Conservation (phyloP, 2,329 filamentous ascomycete species). For the Xylaria sp. region DNA sequence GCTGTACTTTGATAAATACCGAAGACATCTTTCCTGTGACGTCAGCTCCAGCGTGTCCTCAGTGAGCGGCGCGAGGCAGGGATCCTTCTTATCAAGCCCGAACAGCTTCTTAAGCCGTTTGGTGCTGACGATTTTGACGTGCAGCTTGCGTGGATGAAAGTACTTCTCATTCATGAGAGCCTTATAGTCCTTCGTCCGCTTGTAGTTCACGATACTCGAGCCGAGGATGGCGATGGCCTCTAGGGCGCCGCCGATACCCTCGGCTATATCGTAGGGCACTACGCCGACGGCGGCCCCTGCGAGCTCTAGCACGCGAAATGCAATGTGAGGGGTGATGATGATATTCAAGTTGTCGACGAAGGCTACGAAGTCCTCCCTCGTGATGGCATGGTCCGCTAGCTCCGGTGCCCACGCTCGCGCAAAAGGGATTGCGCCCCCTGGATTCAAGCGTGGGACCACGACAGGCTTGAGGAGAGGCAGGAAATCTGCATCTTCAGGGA, state of each 20-base stretch:
- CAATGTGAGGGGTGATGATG: conserved; percentile 48
- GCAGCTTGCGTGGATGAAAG: conserved; percentile 49
- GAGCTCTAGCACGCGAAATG: conserved; percentile 44
- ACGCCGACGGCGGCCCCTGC: conserved; percentile 43
- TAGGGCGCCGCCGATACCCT: conserved; percentile 40
- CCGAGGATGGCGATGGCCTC: conserved; percentile 41
- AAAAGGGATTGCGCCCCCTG: conserved; percentile 43
- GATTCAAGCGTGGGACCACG: conserved; percentile 41
- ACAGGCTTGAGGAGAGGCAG: conserved; percentile 39
- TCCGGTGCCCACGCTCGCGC: conserved; percentile 44
- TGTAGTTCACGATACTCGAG: conserved; percentile 43
- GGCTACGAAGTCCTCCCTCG: conserved; percentile 45
- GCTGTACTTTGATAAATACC: conserved; percentile 34
- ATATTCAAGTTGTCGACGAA: conserved; percentile 54
- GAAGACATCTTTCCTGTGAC: conserved; percentile 41
- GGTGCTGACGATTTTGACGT: conserved; percentile 44
- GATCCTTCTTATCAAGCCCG: conserved; percentile 40
- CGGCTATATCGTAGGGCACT: conserved; percentile 47
- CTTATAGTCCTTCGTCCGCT: conserved; percentile 47
- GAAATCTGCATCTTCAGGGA: conserved; percentile 19
- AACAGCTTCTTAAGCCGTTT: conserved; percentile 43
- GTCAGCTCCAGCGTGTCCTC: conserved; percentile 42
- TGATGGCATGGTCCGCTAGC: conserved; percentile 43
- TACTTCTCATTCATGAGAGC: conserved; percentile 47
- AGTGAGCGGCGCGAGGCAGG: conserved; percentile 40